Evolutionary conservation across 164 flowering plant species (phyloP).

Genomic region (Brasenia schreberi): DNA sequence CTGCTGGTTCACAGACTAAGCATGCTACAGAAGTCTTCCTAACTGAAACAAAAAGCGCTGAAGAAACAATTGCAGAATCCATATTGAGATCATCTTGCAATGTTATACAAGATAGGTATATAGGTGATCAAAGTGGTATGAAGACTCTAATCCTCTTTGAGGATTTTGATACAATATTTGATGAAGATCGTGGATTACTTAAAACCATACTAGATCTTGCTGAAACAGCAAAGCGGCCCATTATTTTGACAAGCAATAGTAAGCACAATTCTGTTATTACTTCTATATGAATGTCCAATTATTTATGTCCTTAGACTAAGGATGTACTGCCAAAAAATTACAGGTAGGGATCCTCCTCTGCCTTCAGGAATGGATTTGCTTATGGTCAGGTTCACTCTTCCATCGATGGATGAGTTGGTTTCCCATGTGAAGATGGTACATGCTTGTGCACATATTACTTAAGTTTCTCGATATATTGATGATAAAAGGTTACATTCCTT

Average conservation of each 20-base stretch:
- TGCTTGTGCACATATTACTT: conserved; percentile 1
- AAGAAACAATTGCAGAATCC: too few species aligned
- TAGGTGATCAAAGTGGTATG: conserved; percentile 16
- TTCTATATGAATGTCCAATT: neutral
- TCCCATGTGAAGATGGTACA: conserved; percentile 40
- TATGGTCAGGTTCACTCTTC: conserved; percentile 40
- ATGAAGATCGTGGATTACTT: conserved; percentile 83
- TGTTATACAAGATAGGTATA: conserved; percentile 8
- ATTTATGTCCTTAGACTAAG: too few species aligned
- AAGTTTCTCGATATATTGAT: neutral
- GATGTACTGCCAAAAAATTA: neutral
- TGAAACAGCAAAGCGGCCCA: conserved; percentile 77
- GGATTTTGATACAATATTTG: conserved; percentile 74
- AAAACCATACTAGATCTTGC: conserved; percentile 68
- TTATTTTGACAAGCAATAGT: conserved; percentile 85
- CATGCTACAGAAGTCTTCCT: conserved; percentile 8
- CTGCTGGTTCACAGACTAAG: conserved; percentile 15
- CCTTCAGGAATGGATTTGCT: conserved; percentile 62
- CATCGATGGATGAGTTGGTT: conserved; percentile 50
- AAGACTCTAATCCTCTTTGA: conserved; percentile 82
- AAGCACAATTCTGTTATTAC: conserved; percentile 15
- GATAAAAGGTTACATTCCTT: neutral
- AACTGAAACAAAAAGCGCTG: conserved; percentile 2
- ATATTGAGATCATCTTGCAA: conserved; percentile 3
- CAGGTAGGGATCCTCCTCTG: conserved; percentile 49